Base-by-base conservation (phyloP, 208 protist genomes). In the Leishmania arabica region DNA sequence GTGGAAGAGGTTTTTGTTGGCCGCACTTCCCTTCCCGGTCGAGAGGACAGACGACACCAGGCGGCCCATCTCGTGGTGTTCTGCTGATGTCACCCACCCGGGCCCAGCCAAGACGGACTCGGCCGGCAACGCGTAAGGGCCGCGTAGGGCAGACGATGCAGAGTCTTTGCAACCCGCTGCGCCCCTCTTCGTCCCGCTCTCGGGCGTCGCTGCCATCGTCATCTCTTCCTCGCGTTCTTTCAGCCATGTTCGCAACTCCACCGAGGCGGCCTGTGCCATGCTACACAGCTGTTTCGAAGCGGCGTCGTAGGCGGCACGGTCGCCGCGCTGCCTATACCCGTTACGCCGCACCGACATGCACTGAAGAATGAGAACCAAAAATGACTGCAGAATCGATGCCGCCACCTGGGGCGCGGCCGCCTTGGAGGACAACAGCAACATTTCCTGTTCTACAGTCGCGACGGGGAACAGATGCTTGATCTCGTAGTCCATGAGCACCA, bases 401-500 rank as follows among this genome's bases (percentile, higher is more conserved):
- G 90, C 90, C 51, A 94, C 85, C 2, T 83, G 83, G 66, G 91
- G 84, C 24, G 83, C 88, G n/a, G 89, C 84, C 19, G 84, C 78
- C 62, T 85, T 87, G 77, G 84, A 88, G 2, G 83, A 84, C 3
- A 92, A 72, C 42, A 73, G 47, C 54, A 90, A 58, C 42, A 95
- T 82, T 17, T 80, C 73, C 71, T 84, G 70, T 31, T 82, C 78
- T 15, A 96, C 60, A 7, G 88, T 56, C 8, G 85, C 75, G 24
- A 79, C 83, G 31, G 88, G 76, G 42, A 84, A 82, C 9, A 93
- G 66, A 54, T 88, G 83, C 69, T 91, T 90, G 54, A 93, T 86
- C 11, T 84, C 77, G 42, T 84, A 92, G 84, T 96, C 91, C 69
- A 96, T 81, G 8, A 93, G 74, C 4, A 92, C 76, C 9, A 96